These are phyloP conservation scores for Dovyalis caffra DNA, from an alignment of 345 rosid genomes.

Conservation along the genomic window DNA sequence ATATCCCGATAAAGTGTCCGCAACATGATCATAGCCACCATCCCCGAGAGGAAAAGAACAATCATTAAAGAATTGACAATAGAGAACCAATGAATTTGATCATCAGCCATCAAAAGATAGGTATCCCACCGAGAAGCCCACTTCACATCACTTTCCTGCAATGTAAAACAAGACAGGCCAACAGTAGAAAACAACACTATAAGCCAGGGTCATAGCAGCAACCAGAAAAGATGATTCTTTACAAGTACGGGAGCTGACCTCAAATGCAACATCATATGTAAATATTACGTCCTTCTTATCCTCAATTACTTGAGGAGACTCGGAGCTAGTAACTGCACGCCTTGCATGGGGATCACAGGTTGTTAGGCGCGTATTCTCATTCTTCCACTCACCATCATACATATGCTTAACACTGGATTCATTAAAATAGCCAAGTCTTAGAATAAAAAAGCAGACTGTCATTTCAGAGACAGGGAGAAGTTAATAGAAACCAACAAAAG, in stretches of 20 bases:
- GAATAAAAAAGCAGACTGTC: neutral
- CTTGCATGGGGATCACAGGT: constrained; percentile 88
- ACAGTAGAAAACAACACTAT: neutral
- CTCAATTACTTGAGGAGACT: constrained; percentile 80
- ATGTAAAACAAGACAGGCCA: constrained; percentile 4
- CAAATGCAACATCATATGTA: constrained; percentile 84
- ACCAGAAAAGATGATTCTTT: neutral
- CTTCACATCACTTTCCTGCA: constrained; percentile 82
- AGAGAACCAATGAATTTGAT: constrained; percentile 96
- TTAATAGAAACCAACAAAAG: neutral
- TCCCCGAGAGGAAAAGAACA: constrained; percentile 92
- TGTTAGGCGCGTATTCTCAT: constrained; percentile 58
- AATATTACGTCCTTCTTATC: constrained; percentile 70
- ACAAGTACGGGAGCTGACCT: constrained; percentile 37
- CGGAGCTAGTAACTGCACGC: constrained; percentile 70
- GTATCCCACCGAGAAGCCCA: constrained; percentile 99
- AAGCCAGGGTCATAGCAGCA: neutral
- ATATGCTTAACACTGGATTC: constrained; percentile 67
- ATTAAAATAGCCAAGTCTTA: constrained; percentile 19
- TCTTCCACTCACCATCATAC: constrained; percentile 70
- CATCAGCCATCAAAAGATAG: constrained; percentile 88
- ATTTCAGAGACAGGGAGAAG: neutral
- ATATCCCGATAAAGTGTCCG: constrained; percentile 88
- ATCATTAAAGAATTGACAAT: constrained; percentile 91
- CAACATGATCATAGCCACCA: constrained; percentile 98